A percentile compares a stretch with the other conserved stretches of the same genome.
These are phyloP conservation scores for Amanita pallidorosea DNA, from an alignment of 768 basidiomycete genomes.

Conservation along the genomic window DNA sequence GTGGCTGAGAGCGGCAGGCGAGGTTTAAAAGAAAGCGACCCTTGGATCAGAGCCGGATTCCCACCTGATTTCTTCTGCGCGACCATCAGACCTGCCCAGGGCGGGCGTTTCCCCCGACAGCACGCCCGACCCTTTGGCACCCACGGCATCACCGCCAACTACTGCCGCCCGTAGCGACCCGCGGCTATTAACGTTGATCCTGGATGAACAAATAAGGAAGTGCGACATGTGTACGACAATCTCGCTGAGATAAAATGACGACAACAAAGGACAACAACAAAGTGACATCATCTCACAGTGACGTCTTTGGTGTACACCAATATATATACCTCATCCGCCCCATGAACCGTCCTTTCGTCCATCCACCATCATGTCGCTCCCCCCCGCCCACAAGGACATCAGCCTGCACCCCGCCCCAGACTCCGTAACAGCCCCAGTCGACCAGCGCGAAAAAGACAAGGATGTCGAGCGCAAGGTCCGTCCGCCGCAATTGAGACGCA, in stretches of 20 bases:
- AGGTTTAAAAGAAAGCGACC: background rate
- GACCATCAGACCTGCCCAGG: too few species aligned
- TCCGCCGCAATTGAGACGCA: background rate
- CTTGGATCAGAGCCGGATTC: background rate
- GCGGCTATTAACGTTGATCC: too few species aligned
- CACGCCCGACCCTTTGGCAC: too few species aligned
- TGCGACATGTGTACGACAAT: too few species aligned
- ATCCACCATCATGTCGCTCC: constrained; percentile 50
- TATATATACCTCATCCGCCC: constrained; percentile 1
- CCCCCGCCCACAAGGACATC: constrained; percentile 51
- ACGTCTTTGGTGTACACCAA: background rate
- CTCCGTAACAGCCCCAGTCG: constrained; percentile 57
- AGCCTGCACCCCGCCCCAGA: constrained; percentile 41
- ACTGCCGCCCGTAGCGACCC: too few species aligned
- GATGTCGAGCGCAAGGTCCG: constrained; percentile 73
- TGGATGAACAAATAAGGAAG: too few species aligned
- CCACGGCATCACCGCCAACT: too few species aligned
- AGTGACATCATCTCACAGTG: constrained; percentile 3
- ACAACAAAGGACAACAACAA: too few species aligned
- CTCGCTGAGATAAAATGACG: too few species aligned
- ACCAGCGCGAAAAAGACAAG: constrained; percentile 48
- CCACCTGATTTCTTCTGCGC: background rate
- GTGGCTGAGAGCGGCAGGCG: background rate
- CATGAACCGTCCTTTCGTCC: background rate
- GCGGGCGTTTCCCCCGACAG: too few species aligned